These are phyloP conservation scores for Elaphomyces granulatus DNA, from an alignment of 495 filamentous ascomycete genomes.

Conservation along the genomic window DNA sequence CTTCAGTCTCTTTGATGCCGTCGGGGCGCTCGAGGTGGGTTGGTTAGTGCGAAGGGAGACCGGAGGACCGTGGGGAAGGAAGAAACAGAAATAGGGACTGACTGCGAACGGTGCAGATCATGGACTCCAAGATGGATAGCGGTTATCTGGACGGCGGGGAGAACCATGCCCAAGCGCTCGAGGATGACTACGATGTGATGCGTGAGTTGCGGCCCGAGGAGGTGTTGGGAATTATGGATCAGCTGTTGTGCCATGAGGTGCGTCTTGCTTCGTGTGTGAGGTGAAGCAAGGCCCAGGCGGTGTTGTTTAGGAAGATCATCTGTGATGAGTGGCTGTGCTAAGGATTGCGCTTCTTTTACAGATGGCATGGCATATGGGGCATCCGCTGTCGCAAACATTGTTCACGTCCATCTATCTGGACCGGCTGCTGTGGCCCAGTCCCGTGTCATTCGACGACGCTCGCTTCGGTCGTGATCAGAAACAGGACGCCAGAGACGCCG, in stretches of 20 bases:
- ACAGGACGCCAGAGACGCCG: conserved; percentile 16
- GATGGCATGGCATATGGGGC: conserved; percentile 96
- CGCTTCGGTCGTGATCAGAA: conserved; percentile 40
- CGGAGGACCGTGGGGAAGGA: no score
- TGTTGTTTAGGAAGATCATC: not conserved
- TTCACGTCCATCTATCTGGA: conserved; percentile 94
- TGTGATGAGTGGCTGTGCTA: not conserved
- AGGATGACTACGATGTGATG: conserved; percentile 73
- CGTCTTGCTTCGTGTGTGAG: conserved; percentile 3
- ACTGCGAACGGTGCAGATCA: no score
- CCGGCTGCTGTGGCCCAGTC: conserved; percentile 57
- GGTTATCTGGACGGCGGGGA: conserved; percentile 65
- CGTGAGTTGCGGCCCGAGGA: conserved; percentile 57
- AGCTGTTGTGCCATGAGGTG: conserved; percentile 80
- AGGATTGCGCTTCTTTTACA: conserved; percentile 18
- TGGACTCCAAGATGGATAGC: conserved; percentile 98
- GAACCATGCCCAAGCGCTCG: conserved; percentile 41
- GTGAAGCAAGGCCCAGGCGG: no score
- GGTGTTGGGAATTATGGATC: conserved; percentile 86
- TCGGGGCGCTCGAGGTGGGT: conserved; percentile 84
- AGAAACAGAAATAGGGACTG: no score
- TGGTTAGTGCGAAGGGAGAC: no score
- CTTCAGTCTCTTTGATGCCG: conserved; percentile 87
- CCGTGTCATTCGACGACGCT: conserved; percentile 52
- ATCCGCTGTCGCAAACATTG: conserved; percentile 85